These are phyloP conservation scores for Gilbertella persicaria DNA, from an alignment of 371 early-diverging fungal genomes.

Conservation along the genomic window DNA sequence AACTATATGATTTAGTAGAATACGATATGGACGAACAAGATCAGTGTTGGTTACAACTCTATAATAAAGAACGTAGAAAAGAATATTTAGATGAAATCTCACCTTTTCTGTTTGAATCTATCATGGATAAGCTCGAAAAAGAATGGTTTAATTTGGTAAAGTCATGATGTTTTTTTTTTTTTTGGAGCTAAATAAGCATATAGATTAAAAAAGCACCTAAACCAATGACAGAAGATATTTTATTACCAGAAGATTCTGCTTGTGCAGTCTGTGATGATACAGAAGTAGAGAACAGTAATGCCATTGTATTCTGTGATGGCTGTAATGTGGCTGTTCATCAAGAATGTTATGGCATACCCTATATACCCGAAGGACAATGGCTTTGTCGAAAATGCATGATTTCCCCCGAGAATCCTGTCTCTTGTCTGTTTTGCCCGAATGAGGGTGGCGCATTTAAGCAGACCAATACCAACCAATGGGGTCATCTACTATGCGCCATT, in stretches of 20 bases:
- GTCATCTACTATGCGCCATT: conserved; percentile 92
- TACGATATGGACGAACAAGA: conserved; percentile 98
- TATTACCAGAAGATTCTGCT: conserved; percentile 75
- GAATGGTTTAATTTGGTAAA: conserved; percentile 91
- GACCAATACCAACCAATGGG: conserved; percentile 93
- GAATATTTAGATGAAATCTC: conserved; percentile 52
- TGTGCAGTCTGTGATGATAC: conserved; percentile 96
- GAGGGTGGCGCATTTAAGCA: conserved; percentile 97
- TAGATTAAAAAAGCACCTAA: conserved; percentile 46
- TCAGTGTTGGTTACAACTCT: conserved; percentile 67
- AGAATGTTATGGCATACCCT: conserved; percentile 99
- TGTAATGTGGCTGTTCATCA: conserved; percentile 99
- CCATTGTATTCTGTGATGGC: conserved; percentile 98
- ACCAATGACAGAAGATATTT: conserved; percentile 28
- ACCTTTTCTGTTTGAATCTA: conserved; percentile 75
- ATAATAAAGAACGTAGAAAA: conserved; percentile 67
- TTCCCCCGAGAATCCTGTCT: conserved; percentile 86
- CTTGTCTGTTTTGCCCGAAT: conserved; percentile 93
- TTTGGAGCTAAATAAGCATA: neutral
- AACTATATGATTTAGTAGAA: conserved; percentile 78
- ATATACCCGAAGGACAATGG: conserved; percentile 99
- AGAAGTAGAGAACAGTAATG: conserved; percentile 96
- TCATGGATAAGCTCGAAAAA: conserved; percentile 95
- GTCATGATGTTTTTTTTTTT: neutral
- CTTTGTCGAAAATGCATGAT: conserved; percentile 98